Percentiles rank a stretch among this genome's conserved stretches.
These are phyloP conservation scores for Hyparrhenia diplandra DNA, from an alignment of 176 grass and related monocot species.

Conservation along the genomic window DNA sequence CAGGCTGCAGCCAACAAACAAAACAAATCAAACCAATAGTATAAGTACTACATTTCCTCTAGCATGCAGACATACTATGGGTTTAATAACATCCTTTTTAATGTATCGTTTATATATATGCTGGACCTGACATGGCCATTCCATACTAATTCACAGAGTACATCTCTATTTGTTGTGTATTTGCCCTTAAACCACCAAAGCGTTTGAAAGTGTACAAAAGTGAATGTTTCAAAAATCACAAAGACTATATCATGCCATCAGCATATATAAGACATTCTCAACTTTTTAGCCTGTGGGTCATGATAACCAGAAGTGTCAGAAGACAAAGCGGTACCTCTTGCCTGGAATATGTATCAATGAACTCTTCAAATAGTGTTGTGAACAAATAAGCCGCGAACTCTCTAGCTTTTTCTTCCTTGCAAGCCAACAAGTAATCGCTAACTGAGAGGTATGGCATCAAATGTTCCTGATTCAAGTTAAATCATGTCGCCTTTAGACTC, in stretches of 20 bases:
- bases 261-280: background rate
- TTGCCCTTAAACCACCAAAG: background rate
- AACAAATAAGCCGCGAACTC: constrained; percentile 74
- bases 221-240: background rate
- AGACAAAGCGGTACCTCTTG: constrained; percentile 2
- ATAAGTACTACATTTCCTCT: background rate
- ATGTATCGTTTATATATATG: constrained; percentile 9
- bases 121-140: background rate
- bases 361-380: constrained; percentile 72
- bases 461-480: constrained; percentile 55
- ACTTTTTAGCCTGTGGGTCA: background rate
- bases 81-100: background rate
- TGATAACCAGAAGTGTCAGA: background rate
- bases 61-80: background rate
- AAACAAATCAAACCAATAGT: too few relatives aligned
- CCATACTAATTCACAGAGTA: background rate
- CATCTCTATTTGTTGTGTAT: background rate
- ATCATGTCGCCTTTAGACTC: constrained; percentile 17
- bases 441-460: constrained; percentile 44
- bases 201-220: background rate
- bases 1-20: too few relatives aligned
- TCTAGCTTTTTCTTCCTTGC: constrained; percentile 87
- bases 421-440: constrained; percentile 67
- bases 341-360: constrained; percentile 68
- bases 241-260: background rate